Evolutionary conservation across 1,284 basidiomycete species (phyloP), one percentile per base, ranked within the genome.

Genomic region (Trametes hirsuta): DNA sequence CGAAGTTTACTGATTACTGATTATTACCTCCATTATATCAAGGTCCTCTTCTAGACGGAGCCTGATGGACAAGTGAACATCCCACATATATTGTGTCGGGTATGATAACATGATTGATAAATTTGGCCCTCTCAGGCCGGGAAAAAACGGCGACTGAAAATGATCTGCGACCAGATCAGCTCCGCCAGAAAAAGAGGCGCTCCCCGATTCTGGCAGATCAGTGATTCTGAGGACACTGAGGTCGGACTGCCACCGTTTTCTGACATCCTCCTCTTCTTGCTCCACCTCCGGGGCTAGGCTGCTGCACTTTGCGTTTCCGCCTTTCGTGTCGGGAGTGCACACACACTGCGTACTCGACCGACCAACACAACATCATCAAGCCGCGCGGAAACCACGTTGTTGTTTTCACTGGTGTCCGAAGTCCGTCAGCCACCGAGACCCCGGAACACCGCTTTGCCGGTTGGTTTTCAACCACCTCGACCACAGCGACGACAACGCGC

Each of bases 361-460:
- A 18, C 30, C 8, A 8, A 8, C 8, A 8, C 30, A 30, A 30
- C 30, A 8, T 30, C 30, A 30, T 30, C 30, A 30, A 35, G 9
- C 50, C 47, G 47, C 49, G 56, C 44, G 47, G 22, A 24, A 25
- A 12, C 34, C 58, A 52, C 63, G 45, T 53, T 52, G 14, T 48
- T 30, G 44, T 37, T 42, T 41, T 6, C 39, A 41, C 53, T 51
- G 64, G 70, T 71, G 70, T 68, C 70, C 60, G 70, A 69, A 70
- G 70, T 71, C 70, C 68, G 24, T 42, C 40, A 35, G 47, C 30
- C 59, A 30, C 51, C 41, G 48, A 63, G 62, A 64, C 64, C 67
- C 67, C 68, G 67, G 63, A 61, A 59, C 65, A 63, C 58, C 64
- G 61, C 64, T 66, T 54, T 53, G 59, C 51, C 58, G 48, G 50